Base-by-base conservation (phyloP, 2,329 filamentous ascomycete species). In the Rosellinia necatrix region DNA sequence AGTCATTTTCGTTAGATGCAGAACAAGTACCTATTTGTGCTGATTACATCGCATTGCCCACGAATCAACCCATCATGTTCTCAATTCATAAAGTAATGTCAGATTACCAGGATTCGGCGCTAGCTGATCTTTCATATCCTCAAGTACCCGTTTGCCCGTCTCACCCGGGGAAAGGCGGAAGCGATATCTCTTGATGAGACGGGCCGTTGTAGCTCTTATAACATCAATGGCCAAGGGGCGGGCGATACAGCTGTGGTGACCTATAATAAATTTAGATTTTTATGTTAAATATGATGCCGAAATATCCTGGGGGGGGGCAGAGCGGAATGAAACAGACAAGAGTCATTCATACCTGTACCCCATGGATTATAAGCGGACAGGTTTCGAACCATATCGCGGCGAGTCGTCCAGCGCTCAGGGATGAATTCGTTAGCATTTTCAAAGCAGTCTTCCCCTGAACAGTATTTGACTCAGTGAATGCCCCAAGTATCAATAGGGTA, bases 371-470 rank as follows among this genome's bases (percentile, higher is more conserved):
- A 73, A 1, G 68, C 71, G 1, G 64, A 60, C 21, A 57, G 49
- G 46, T 75, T 67, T 19, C 62, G 67, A n/a, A 71, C 61, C 53
- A 76, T 55, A 7, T 75, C 68, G 2, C 65, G 66, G 12, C 52
- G 57, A 3, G 64, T 65, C 2, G 67, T 72, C 72, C 72, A 76
- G 22, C 74, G 64, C 49, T 76, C 73, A 2, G 74, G 74, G 5
- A 76, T 66, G 46, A 75, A 76, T 19, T 72, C 67, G 1, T 58
- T 51, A 6, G 65, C 61, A 2, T 48, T 43, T 30, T 59, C 66
- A 54, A 73, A 74, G 22, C 62, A 67, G 38, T 69, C 65, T 25
- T 56, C 68, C 22, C 62, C 67, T 66, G 29, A 17, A 27, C 4
- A 34, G 8, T 21, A 29, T 13, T 32, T 10, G 32, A 3, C 8